Percentiles rank a stretch among this genome's conserved stretches.
Evolutionary conservation across 148 eudicot species (phyloP).

Genomic region (Gaultheria prostrata): DNA sequence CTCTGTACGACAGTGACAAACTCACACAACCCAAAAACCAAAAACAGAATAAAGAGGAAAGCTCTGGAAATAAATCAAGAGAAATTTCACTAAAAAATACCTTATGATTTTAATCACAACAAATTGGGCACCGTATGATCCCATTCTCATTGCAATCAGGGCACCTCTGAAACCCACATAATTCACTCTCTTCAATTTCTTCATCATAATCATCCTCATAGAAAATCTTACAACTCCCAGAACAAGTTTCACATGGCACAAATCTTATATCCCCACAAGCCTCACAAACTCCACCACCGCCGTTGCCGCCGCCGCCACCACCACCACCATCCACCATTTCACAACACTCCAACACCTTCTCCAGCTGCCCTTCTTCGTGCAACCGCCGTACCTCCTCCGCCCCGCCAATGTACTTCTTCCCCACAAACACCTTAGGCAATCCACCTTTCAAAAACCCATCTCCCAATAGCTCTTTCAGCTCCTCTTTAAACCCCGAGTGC

Average conservation of each 20-base stretch:
- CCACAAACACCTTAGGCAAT: conserved; percentile 77
- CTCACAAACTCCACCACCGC: conserved; percentile 44
- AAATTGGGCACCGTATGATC: conserved; percentile 76
- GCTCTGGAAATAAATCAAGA: neutral
- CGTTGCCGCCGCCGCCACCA: conserved; percentile 10
- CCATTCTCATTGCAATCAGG: conserved; percentile 98
- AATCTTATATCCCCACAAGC: conserved; percentile 91
- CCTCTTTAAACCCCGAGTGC: conserved; percentile 85
- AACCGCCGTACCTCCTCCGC: conserved; percentile 59
- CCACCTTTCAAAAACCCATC: conserved; percentile 35
- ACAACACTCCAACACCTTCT: conserved; percentile 48
- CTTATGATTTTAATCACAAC: conserved; percentile 45
- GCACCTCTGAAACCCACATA: conserved; percentile 82
- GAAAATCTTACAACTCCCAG: conserved; percentile 86
- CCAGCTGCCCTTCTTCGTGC: conserved; percentile 79
- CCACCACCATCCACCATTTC: conserved; percentile 39
- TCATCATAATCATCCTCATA: conserved; percentile 55
- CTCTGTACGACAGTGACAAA: neutral
- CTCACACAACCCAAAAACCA: neutral
- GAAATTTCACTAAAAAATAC: neutral
- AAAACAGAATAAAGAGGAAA: neutral
- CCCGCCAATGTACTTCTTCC: conserved; percentile 65
- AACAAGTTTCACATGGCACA: conserved; percentile 87
- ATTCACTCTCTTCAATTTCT: conserved; percentile 39
- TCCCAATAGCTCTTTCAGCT: conserved; percentile 58